Percentiles rank a stretch among this genome's conserved stretches.
phyloP scores from a whole-genome alignment of 768 basidiomycete species.

The Suillus luteus region DNA sequence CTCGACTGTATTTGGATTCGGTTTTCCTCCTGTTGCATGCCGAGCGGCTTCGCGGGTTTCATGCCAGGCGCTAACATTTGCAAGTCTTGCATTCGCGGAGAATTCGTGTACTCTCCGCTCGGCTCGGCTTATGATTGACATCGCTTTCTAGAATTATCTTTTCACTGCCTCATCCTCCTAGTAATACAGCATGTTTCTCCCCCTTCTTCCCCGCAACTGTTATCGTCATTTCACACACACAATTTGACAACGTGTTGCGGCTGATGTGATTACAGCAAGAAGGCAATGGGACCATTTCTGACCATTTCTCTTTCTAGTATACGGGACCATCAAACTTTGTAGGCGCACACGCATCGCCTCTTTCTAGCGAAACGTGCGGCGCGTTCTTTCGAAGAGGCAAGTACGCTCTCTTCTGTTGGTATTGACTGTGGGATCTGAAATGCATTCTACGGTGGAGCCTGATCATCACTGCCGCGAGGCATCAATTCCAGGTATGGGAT shows the following conservation, averaged over 20 bases:
- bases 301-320: constrained; percentile 12
- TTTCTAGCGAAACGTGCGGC: neutral
- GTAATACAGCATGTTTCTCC: constrained; percentile 25
- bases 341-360: constrained; percentile 1
- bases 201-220: constrained; percentile 2
- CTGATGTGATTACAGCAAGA: constrained; percentile 16
- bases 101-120: neutral
- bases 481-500: constrained; percentile 3
- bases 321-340: neutral
- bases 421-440: constrained; percentile 2
- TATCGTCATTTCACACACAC: constrained; percentile 6
- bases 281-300: neutral
- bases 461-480: neutral
- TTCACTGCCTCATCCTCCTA: neutral
- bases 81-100: too few relatives aligned
- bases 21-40: neutral
- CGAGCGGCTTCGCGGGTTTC: neutral
- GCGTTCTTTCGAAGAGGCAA: constrained; percentile 22
- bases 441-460: constrained; percentile 2
- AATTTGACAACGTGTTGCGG: constrained; percentile 10
- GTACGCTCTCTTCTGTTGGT: constrained; percentile 15
- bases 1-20: too few relatives aligned
- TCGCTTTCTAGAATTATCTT: neutral
- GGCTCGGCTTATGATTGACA: neutral
- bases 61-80: neutral